phyloP scores from a whole-genome alignment of 2,329 filamentous ascomycete species.

The Aureobasidium sp. region DNA sequence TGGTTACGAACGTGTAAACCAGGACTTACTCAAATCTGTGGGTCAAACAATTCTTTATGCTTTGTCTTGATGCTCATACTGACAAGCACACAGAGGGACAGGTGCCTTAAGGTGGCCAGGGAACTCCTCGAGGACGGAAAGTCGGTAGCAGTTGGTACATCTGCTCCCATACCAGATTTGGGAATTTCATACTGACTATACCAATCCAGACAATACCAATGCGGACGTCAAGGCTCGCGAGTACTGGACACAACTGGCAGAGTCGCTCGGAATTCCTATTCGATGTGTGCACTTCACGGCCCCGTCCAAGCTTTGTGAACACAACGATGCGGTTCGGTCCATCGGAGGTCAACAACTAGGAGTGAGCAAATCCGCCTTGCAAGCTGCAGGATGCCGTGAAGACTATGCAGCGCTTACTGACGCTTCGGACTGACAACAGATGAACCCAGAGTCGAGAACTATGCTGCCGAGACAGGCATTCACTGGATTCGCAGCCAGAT shows the following conservation, averaged over 20 bases:
- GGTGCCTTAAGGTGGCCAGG: conserved; percentile 62
- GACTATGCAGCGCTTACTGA: conserved; percentile 5
- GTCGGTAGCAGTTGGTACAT: conserved; percentile 69
- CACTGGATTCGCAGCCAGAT: conserved; percentile 62
- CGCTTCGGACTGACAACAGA: conserved; percentile 32
- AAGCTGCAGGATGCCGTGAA: neutral
- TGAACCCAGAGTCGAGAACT: conserved; percentile 75
- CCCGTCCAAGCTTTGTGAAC: conserved; percentile 59
- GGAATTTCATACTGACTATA: neutral
- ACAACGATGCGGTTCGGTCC: conserved; percentile 80
- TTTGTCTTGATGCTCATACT: neutral
- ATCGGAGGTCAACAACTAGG: conserved; percentile 30
- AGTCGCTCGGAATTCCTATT: conserved; percentile 62
- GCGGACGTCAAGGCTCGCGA: conserved; percentile 66
- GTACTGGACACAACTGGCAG: conserved; percentile 71
- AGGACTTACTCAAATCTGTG: conserved; percentile 74
- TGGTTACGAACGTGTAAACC: conserved; percentile 79
- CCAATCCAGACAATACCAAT: conserved; percentile 86
- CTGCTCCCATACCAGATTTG: too few relatives aligned
- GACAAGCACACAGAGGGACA: conserved; percentile 45
- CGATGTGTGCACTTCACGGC: conserved; percentile 82
- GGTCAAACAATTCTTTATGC: conserved; percentile 19
- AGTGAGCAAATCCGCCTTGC: neutral
- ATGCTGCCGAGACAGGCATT: conserved; percentile 75
- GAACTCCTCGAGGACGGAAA: conserved; percentile 55